Evolutionary conservation across 2,329 filamentous ascomycete genomes (phyloP), one percentile per base, ranked within the genome.

Genomic region (Cladosporium sp.): DNA sequence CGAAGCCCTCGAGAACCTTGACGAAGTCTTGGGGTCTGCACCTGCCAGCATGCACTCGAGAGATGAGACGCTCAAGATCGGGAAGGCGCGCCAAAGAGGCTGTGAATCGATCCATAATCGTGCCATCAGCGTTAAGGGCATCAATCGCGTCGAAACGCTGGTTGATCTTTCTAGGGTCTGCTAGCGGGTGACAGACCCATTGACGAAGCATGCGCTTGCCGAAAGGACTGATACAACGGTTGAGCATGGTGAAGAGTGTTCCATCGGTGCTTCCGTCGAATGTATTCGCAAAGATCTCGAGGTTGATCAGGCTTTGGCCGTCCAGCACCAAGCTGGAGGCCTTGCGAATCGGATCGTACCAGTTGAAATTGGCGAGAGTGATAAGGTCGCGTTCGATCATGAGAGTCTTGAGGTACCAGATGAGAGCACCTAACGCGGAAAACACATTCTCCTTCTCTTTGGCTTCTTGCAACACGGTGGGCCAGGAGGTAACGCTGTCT

Each of bases 171-270:
- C 78, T 73, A 5, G 88, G 84, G 69, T 96, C 87, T 66, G 90
- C 89, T 12, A 99, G 76, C 2, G 93, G 93, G 68, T 99, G 93
- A 62, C 92, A 97, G 2, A 99, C 86, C 93, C 93, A 99, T 67
- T 96, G 90, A 49, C 91, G 86, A 68, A 99, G 90, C 68, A 96
- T 83, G 9, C 93, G 86, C 72, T 99, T 99, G 51, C 93, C 93
- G 64, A 99, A 99, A 0, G 93, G 92, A 3, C 93, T 97, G 55
- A 96, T 86, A 65, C 93, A 99, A 45, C 89, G 84, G 68, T 99
- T 97, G 47, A 99, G 80, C 56, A 99, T 82, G 45, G 80, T 81
- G 69, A 97, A 99, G 1, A 99, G 73, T 0, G 93, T 97, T 6
- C 93, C 93, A 34, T 95, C 87, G 1, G 78, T 67, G 12, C 89